Conservation (phyloP, 2,329 filamentous ascomycete species). For the Cytospora piceae region DNA sequence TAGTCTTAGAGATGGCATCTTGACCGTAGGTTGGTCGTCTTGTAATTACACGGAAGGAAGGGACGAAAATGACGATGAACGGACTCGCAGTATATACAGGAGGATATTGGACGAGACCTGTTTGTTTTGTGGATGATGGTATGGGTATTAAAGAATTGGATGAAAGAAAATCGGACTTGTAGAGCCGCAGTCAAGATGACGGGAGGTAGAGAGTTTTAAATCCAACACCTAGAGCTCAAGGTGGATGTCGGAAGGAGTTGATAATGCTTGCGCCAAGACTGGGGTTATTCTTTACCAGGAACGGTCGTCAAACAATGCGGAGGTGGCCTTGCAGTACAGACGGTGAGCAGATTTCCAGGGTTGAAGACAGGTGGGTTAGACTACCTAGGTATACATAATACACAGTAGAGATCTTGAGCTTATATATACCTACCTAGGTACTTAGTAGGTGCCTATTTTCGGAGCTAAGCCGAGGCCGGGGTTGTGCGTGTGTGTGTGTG, state of each 20-base stretch:
- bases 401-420: too few relatives aligned
- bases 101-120: slow-evolving; percentile 20
- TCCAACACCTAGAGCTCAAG: background rate
- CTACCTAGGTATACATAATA: too few relatives aligned
- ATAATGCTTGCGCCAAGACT: too few relatives aligned
- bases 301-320: too few relatives aligned
- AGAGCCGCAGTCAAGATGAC: background rate
- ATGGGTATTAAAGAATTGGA: background rate
- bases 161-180: background rate
- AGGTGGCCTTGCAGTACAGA: background rate
- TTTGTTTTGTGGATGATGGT: background rate
- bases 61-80: background rate
- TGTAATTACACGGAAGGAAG: too few relatives aligned
- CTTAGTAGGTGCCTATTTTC: too few relatives aligned
- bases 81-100: background rate
- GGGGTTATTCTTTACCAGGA: too few relatives aligned
- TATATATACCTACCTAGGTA: too few relatives aligned
- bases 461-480: too few relatives aligned
- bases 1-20: slow-evolving; percentile 46
- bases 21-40: slow-evolving; percentile 24
- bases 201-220: background rate
- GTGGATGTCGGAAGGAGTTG: background rate
- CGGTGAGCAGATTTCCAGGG: background rate
- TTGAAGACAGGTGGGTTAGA: background rate
- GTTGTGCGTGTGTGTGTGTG: too few relatives aligned